Conservation (phyloP, 371 early-diverging fungal genomes). For the Circinella umbellata region DNA sequence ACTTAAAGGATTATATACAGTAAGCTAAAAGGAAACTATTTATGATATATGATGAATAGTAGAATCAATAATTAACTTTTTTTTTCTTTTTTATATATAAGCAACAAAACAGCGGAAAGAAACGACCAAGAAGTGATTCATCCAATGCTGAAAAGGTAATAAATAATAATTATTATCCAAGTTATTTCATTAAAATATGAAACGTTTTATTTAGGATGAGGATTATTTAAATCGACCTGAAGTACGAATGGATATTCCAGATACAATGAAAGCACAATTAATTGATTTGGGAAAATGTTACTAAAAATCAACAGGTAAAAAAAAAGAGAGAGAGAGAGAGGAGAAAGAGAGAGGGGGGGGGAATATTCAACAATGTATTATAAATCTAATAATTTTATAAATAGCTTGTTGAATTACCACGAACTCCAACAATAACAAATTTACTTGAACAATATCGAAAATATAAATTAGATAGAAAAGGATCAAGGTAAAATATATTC, state of each 20-base stretch:
- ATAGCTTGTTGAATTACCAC: slow-evolving; percentile 62
- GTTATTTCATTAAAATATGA: neutral
- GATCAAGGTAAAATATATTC: slow-evolving; percentile 14
- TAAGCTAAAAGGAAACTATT: neutral
- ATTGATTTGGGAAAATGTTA: slow-evolving; percentile 95
- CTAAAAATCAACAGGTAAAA: slow-evolving; percentile 78
- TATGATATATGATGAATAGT: neutral
- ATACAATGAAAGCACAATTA: slow-evolving; percentile 81
- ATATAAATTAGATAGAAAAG: slow-evolving; percentile 53
- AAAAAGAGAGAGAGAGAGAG: too few species aligned
- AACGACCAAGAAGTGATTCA: slow-evolving; percentile 19
- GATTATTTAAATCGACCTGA: slow-evolving; percentile 82
- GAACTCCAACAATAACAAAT: slow-evolving; percentile 50
- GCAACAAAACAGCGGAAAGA: slow-evolving; percentile 10
- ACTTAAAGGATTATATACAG: slow-evolving; percentile 60
- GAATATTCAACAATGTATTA: neutral
- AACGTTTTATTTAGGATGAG: slow-evolving; percentile 13
- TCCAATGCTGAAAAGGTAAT: slow-evolving; percentile 20
- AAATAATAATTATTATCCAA: neutral
- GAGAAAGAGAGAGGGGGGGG: too few species aligned
- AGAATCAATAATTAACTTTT: neutral
- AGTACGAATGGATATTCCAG: slow-evolving; percentile 89
- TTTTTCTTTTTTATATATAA: neutral
- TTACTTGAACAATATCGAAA: slow-evolving; percentile 72
- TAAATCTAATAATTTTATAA: neutral